Percentiles rank a stretch among this genome's conserved stretches.
Evolutionary conservation across 2,329 filamentous ascomycete species (phyloP).

Genomic region (Paecilomyces variotii): DNA sequence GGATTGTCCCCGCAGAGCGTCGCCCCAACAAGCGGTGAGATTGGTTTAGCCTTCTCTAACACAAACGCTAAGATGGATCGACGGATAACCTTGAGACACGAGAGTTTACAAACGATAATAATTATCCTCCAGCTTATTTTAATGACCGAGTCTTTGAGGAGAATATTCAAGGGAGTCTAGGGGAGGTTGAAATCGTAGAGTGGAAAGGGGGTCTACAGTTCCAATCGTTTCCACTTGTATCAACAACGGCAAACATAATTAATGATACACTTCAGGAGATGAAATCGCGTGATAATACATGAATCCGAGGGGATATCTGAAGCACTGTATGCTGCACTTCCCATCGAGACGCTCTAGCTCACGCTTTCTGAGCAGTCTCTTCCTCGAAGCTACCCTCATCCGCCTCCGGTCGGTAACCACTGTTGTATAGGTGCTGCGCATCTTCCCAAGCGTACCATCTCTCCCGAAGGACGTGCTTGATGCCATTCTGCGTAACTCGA

Average conservation of each 20-base stretch:
- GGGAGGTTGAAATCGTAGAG: background rate
- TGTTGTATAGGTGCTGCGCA: slow-evolving; percentile 28
- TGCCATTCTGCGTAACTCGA: slow-evolving; percentile 65
- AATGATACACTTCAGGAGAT: background rate
- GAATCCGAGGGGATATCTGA: background rate
- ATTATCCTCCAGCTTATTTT: background rate
- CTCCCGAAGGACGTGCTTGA: slow-evolving; percentile 80
- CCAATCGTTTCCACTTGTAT: background rate
- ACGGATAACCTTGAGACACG: background rate
- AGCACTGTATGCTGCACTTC: background rate
- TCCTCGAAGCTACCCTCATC: slow-evolving; percentile 13
- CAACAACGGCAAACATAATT: background rate
- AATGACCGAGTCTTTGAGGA: background rate
- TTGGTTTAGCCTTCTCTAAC: background rate
- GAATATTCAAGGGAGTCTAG: background rate
- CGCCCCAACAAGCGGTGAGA: slow-evolving; percentile 4
- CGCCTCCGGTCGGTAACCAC: slow-evolving; percentile 27
- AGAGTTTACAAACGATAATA: background rate
- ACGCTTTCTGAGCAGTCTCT: background rate
- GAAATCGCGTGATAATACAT: background rate
- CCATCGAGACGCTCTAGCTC: background rate
- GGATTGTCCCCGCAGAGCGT: slow-evolving; percentile 2
- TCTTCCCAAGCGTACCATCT: slow-evolving; percentile 72
- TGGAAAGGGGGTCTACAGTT: background rate
- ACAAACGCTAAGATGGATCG: background rate